phyloP scores from a whole-genome alignment of 148 eudicot species.

The Camellia granthamiana region DNA sequence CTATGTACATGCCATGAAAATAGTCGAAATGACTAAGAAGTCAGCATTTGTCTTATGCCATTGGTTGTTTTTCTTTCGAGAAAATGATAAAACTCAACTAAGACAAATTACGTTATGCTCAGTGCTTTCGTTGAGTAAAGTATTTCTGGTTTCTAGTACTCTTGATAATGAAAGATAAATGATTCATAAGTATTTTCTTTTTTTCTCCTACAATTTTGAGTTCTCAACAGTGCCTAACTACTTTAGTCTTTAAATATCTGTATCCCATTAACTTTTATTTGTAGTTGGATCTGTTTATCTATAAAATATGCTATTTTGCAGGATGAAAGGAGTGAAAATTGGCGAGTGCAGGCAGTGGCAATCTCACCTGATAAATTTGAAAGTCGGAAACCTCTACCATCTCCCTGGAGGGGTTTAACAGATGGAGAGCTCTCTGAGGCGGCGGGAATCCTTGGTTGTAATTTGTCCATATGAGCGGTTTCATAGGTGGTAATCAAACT shows the following conservation, averaged over 20 bases:
- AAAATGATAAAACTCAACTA: background rate
- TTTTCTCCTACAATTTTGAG: background rate
- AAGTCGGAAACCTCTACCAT: slow-evolving; percentile 57
- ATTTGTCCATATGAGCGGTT: slow-evolving; percentile 62
- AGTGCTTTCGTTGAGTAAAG: background rate
- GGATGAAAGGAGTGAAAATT: slow-evolving; percentile 59
- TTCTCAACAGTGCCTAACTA: background rate
- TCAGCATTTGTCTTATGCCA: background rate
- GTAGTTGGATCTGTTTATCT: background rate
- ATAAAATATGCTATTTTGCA: slow-evolving; percentile 16
- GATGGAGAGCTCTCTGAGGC: slow-evolving; percentile 46
- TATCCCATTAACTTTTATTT: background rate
- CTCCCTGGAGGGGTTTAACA: slow-evolving; percentile 56
- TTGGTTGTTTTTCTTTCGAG: background rate
- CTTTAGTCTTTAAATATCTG: background rate
- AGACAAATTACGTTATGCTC: background rate
- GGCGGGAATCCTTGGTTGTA: slow-evolving; percentile 43
- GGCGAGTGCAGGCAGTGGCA: slow-evolving; percentile 63
- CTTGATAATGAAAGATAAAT: background rate
- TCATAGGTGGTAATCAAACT: slow-evolving; percentile 50
- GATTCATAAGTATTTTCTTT: background rate
- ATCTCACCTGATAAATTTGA: slow-evolving; percentile 56
- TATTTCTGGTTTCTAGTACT: background rate
- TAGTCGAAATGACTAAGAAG: background rate
- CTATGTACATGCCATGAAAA: background rate